Conservation (phyloP, 352 stramenopile species). For the Pythium grandisporangium region DNA sequence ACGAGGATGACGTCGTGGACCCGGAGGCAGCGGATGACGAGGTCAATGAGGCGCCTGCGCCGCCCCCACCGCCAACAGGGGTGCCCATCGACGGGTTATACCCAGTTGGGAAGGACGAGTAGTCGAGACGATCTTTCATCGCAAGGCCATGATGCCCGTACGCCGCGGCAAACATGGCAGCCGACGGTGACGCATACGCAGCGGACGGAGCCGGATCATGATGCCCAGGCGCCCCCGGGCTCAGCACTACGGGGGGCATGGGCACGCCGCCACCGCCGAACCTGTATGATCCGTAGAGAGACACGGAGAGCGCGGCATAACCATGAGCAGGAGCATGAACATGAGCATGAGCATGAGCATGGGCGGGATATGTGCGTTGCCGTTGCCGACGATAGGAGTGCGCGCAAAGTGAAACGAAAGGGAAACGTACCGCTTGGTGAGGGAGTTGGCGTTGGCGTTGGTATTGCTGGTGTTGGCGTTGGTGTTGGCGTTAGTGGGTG, state of each 20-base stretch:
- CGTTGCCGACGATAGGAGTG: too few relatives aligned
- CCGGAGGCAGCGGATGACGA: too few relatives aligned
- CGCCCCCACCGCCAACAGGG: neutral
- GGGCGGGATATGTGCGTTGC: too few relatives aligned
- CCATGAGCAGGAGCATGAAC: too few relatives aligned
- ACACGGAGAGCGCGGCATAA: too few relatives aligned
- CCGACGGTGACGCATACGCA: slow-evolving; percentile 4
- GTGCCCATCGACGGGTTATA: too few relatives aligned
- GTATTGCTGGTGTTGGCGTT: slow-evolving; percentile 3
- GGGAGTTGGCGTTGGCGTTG: neutral
- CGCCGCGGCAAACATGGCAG: slow-evolving; percentile 10
- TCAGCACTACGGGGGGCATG: slow-evolving; percentile 8
- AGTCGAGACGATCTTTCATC: slow-evolving; percentile 10
- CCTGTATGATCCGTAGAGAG: too few relatives aligned
- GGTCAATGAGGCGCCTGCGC: neutral
- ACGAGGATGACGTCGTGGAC: neutral
- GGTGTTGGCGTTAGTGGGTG: neutral
- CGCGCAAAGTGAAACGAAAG: too few relatives aligned
- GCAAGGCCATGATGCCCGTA: slow-evolving; percentile 8
- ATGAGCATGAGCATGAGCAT: too few relatives aligned
- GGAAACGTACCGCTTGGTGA: slow-evolving; percentile 13
- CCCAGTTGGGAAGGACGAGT: slow-evolving; percentile 5
- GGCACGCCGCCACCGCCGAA: slow-evolving; percentile 10
- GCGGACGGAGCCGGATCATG: slow-evolving; percentile 6
- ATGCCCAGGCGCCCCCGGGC: slow-evolving; percentile 1